These are phyloP conservation scores for Calendula officinalis DNA, from an alignment of 129 eudicot species.

Conservation along the genomic window DNA sequence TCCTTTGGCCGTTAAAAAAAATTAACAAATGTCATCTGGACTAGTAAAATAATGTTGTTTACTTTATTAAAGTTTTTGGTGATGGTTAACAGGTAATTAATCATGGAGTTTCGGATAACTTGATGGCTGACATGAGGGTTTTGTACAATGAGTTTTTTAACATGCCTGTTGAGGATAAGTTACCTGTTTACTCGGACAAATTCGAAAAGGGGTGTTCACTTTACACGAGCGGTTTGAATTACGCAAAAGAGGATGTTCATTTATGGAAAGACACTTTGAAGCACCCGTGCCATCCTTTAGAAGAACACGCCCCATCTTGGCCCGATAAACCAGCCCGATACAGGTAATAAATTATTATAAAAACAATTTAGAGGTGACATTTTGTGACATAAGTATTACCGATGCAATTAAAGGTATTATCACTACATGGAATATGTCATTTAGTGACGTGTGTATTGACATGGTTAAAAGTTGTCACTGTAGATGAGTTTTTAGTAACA, in stretches of 20 bases:
- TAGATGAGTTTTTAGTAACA: too few species aligned
- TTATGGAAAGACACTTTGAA: slow-evolving; percentile 48
- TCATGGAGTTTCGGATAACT: slow-evolving; percentile 33
- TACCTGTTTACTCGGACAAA: slow-evolving; percentile 21
- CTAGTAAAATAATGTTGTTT: background rate
- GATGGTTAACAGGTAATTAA: slow-evolving; percentile 33
- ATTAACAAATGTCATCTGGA: too few species aligned
- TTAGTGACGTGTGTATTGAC: too few species aligned
- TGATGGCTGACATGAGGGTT: slow-evolving; percentile 31
- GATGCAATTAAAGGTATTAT: too few species aligned
- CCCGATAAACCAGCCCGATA: slow-evolving; percentile 44
- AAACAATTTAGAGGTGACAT: too few species aligned
- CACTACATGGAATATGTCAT: too few species aligned
- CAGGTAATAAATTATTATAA: slow-evolving; percentile 2
- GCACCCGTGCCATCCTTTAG: slow-evolving; percentile 41
- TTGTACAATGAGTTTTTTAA: slow-evolving; percentile 41
- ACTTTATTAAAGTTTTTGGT: background rate
- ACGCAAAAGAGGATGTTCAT: slow-evolving; percentile 33
- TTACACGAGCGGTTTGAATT: slow-evolving; percentile 35
- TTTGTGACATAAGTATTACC: too few species aligned
- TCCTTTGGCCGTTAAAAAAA: too few species aligned
- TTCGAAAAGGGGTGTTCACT: slow-evolving; percentile 19
- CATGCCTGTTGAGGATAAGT: slow-evolving; percentile 34
- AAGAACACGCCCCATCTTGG: slow-evolving; percentile 35
- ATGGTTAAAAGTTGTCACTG: too few species aligned